Evolutionary conservation across 805 yeast species (phyloP).

Genomic region (Metschnikowia gelsemii): DNA sequence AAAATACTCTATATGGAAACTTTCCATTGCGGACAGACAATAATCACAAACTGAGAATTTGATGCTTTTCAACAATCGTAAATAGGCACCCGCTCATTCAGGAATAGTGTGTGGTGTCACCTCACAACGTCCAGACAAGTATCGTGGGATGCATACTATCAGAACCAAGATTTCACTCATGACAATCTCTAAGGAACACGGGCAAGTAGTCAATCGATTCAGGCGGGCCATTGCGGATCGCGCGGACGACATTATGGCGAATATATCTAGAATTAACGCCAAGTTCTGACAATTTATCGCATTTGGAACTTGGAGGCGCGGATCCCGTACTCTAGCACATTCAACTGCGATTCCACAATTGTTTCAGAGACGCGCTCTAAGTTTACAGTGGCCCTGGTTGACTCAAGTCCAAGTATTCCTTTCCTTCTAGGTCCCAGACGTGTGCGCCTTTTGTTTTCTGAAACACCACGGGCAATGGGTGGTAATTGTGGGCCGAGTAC

Average conservation of each 20-base stretch:
- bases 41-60: too few relatives aligned
- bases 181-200: too few relatives aligned
- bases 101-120: too few relatives aligned
- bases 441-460: constrained; percentile 84
- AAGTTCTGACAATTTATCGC: constrained; percentile 8
- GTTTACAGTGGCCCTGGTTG: constrained; percentile 92
- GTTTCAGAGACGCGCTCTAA: constrained; percentile 1
- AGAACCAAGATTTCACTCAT: too few relatives aligned
- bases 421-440: constrained; percentile 98
- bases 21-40: too few relatives aligned
- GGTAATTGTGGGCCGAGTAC: constrained; percentile 95
- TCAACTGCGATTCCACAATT: constrained; percentile 12
- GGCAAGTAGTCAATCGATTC: too few relatives aligned
- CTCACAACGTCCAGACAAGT: too few relatives aligned
- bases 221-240: too few relatives aligned
- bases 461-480: constrained; percentile 93
- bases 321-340: constrained; percentile 14
- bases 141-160: too few relatives aligned
- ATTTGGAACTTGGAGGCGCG: constrained; percentile 16
- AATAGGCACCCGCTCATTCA: too few relatives aligned
- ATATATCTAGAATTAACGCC: constrained; percentile 22
- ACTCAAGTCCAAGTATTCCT: constrained; percentile 89
- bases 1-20: too few relatives aligned
- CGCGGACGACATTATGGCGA: constrained; percentile 27
- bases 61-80: too few relatives aligned